Evolutionary conservation across 306 rosid species (phyloP).

Genomic region (Trifolium repens): DNA sequence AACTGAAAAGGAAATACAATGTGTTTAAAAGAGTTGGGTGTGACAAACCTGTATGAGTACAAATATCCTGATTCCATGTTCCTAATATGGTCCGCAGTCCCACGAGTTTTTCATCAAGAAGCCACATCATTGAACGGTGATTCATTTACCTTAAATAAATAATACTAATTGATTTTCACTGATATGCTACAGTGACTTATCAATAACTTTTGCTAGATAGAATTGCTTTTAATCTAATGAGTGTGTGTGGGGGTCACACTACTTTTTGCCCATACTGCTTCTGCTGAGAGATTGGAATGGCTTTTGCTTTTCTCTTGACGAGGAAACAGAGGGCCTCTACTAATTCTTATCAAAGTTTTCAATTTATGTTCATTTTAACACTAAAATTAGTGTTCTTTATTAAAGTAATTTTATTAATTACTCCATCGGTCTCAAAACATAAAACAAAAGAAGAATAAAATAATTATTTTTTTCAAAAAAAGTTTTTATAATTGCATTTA

Average conservation of each 20-base stretch:
- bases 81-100: slow-evolving; percentile 30
- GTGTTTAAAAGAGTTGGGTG: neutral
- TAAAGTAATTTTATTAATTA: too few species aligned
- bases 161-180: neutral
- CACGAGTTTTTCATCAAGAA: neutral
- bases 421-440: too few species aligned
- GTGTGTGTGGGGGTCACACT: neutral
- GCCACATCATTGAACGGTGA: slow-evolving; percentile 2
- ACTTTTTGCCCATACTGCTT: neutral
- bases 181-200: neutral
- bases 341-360: too few species aligned
- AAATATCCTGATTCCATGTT: slow-evolving; percentile 2
- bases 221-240: neutral
- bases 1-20: neutral
- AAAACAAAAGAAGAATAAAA: too few species aligned
- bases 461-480: too few species aligned
- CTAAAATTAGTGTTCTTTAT: too few species aligned
- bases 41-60: slow-evolving; percentile 22
- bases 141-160: neutral
- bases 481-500: too few species aligned
- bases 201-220: neutral
- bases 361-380: too few species aligned
- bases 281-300: neutral
- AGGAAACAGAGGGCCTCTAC: slow-evolving; percentile 15
- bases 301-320: slow-evolving; percentile 3